Evolutionary conservation across 2,329 filamentous ascomycete genomes (phyloP), one percentile per base, ranked within the genome.

Genomic region (Beauveria varroae): DNA sequence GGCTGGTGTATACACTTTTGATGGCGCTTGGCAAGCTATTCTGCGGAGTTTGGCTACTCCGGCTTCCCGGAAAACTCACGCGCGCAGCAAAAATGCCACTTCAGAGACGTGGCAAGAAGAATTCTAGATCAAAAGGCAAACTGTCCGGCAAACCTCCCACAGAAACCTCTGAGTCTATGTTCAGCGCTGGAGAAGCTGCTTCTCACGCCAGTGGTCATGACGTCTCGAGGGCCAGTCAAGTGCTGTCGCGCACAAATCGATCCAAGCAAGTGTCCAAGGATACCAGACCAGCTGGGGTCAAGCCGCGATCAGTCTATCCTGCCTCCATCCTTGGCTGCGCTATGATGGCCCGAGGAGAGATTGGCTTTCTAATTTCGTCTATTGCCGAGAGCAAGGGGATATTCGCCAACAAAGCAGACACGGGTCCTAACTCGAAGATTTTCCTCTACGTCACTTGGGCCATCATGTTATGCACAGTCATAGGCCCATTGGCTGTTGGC

Each of bases 281-380:
- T 50, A 6, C 28, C 12, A 28, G 18, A 0, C 63, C 67, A 2
- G 63, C 56, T 1, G 68, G 74, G 6, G 68, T 74, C 0, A 84
- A 81, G 53, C 82, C 85, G 0, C 72, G 80, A 3, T 91, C 87
- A 0, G 74, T 90, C 1, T 87, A 91, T 64, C 88, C 89, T 0
- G 80, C 85, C 0, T 78, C 81, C 0, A 85, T 93, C 3, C 73
- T 93, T 0, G 86, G 86, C 0, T 76, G 81, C 20, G 80, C 77
- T 3, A 93, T 93, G 89, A 82, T 88, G 0, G 85, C 89, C 0
- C 79, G 89, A n/a, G 89, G 90, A 0, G 90, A 95, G 70, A 90
- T 93, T 40, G 89, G 89, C 0, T 91, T 91, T 64, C 71, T 93
- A 49, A 90, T 95, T 63, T 86, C 86, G 1, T 84, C 86, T 0